Percentiles rank a stretch among this genome's conserved stretches.
Evolutionary conservation across 2,329 filamentous ascomycete species (phyloP).

Genomic region (Tolypocladium capitatum): DNA sequence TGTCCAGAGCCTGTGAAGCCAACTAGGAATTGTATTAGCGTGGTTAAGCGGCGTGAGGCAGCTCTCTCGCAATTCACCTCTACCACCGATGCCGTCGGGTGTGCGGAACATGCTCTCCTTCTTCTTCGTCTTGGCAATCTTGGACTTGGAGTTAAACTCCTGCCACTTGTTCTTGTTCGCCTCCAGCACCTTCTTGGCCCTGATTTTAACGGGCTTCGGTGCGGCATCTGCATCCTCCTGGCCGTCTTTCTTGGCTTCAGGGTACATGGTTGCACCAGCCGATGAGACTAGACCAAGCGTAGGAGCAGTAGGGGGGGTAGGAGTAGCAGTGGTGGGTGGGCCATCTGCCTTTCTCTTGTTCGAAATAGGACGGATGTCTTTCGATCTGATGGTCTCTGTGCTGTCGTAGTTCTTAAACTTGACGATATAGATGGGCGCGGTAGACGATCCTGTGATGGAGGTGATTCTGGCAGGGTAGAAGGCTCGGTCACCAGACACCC

Average conservation of each 20-base stretch:
- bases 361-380: constrained; percentile 70
- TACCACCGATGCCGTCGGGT: constrained; percentile 69
- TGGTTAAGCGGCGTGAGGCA: not conserved
- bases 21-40: constrained; percentile 39
- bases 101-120: constrained; percentile 98
- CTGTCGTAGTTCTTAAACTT: constrained; percentile 87
- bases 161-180: constrained; percentile 90
- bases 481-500: constrained; percentile 74
- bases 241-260: constrained; percentile 47
- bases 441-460: constrained; percentile 84
- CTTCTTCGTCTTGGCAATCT: constrained; percentile 52
- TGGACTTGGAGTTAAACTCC: constrained; percentile 72
- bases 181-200: constrained; percentile 82
- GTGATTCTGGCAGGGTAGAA: constrained; percentile 92
- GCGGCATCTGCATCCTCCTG: constrained; percentile 51
- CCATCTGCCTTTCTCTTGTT: constrained; percentile 82
- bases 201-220: constrained; percentile 75
- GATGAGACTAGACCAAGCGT: constrained; percentile 34
- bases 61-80: constrained; percentile 46
- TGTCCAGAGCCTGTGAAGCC: constrained; percentile 94
- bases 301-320: constrained; percentile 24
- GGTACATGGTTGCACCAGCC: constrained; percentile 43
- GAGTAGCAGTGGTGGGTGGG: constrained; percentile 38
- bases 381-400: constrained; percentile 67
- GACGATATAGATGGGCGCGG: constrained; percentile 83